phyloP scores from a whole-genome alignment of 176 grass and related monocot species.

The Panicum miliaceum region DNA sequence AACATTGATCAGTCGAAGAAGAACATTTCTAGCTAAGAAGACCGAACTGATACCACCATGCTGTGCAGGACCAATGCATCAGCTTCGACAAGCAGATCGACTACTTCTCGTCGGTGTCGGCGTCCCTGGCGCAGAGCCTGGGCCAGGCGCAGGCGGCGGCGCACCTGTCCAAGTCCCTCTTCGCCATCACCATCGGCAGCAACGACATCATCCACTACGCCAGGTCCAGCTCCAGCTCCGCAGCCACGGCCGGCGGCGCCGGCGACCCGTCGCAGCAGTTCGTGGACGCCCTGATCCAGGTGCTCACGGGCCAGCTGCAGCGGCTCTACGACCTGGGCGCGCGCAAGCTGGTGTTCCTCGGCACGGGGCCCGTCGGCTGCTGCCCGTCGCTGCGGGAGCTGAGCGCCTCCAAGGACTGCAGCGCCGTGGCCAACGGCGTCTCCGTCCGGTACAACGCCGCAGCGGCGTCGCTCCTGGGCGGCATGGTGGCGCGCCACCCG shows the following conservation, averaged over 20 bases:
- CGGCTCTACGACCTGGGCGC: slow-evolving; percentile 71
- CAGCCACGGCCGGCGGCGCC: slow-evolving; percentile 6
- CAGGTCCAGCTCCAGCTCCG: slow-evolving; percentile 35
- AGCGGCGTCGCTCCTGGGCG: slow-evolving; percentile 40
- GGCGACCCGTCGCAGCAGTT: slow-evolving; percentile 48
- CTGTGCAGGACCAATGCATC: slow-evolving; percentile 62
- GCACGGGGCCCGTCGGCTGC: slow-evolving; percentile 73
- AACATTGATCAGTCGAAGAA: not conserved
- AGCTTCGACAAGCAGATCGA: slow-evolving; percentile 75
- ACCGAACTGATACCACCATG: not conserved
- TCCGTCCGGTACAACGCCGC: slow-evolving; percentile 63
- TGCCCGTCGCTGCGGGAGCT: slow-evolving; percentile 60
- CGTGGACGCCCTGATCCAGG: slow-evolving; percentile 51
- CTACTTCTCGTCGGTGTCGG: slow-evolving; percentile 59
- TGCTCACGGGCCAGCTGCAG: slow-evolving; percentile 65
- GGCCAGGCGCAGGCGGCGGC: slow-evolving; percentile 42
- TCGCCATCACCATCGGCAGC: slow-evolving; percentile 81
- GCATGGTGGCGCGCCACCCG: slow-evolving; percentile 8
- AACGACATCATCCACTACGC: slow-evolving; percentile 87
- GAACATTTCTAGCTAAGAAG: not conserved
- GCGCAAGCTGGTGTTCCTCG: slow-evolving; percentile 69
- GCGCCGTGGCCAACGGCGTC: slow-evolving; percentile 48
- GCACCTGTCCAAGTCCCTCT: slow-evolving; percentile 76
- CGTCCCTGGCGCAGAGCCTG: slow-evolving; percentile 54
- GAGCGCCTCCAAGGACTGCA: slow-evolving; percentile 57